Evolutionary conservation across 2,329 filamentous ascomycete species (phyloP).

Genomic region (Cytospora mali): DNA sequence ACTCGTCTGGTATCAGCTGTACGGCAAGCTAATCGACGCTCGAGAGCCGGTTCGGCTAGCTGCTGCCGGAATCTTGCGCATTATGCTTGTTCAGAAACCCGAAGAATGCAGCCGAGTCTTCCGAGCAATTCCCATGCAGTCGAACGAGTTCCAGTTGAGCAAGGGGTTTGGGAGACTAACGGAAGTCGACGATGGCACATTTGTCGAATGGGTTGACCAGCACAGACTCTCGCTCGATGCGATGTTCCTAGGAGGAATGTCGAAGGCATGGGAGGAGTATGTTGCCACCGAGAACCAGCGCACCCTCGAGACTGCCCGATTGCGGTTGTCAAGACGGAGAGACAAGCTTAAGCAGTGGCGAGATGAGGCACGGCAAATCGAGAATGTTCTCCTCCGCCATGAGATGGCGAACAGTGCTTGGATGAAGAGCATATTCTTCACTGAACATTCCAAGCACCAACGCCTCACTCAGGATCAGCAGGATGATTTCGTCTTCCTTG

Average conservation of each 20-base stretch:
- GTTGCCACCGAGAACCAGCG: conserved; percentile 79
- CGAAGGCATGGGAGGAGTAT: conserved; percentile 85
- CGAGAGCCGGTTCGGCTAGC: conserved; percentile 69
- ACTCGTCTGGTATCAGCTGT: conserved; percentile 90
- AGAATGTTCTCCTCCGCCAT: conserved; percentile 77
- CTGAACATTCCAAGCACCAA: conserved; percentile 91
- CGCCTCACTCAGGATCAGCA: conserved; percentile 89
- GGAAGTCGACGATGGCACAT: conserved; percentile 85
- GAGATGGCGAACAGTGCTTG: conserved; percentile 86
- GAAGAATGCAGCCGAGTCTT: conserved; percentile 77
- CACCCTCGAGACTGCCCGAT: conserved; percentile 74
- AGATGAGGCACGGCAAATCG: conserved; percentile 65
- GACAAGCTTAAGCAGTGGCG: conserved; percentile 85
- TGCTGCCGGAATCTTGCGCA: conserved; percentile 85
- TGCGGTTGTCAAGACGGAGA: conserved; percentile 71
- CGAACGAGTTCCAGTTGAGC: conserved; percentile 56
- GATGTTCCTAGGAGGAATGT: conserved; percentile 80
- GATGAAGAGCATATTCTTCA: conserved; percentile 93
- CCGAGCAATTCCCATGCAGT: conserved; percentile 70
- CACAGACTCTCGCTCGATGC: conserved; percentile 77
- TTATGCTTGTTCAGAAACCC: conserved; percentile 91
- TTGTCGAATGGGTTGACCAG: conserved; percentile 84
- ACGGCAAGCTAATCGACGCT: conserved; percentile 79
- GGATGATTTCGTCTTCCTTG: conserved; percentile 80
- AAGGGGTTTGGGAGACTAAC: conserved; percentile 81